A percentile compares a stretch with the other conserved stretches of the same genome.
Conservation (phyloP, 2,329 filamentous ascomycete species). For the Zymoseptoria crescenta region DNA sequence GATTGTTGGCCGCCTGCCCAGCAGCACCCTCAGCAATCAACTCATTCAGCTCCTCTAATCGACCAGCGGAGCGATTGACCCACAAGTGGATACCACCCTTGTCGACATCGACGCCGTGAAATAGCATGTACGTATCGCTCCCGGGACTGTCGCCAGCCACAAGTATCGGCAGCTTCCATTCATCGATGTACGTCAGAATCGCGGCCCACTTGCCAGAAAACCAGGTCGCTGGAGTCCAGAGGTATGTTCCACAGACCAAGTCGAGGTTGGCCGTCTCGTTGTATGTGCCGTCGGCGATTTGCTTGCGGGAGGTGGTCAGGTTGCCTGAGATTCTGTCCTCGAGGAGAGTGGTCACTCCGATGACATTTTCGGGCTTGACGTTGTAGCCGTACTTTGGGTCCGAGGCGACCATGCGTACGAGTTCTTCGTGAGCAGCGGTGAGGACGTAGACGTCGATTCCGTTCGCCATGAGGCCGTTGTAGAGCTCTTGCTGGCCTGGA, state of each 20-base stretch:
- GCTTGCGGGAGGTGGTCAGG: slow-evolving; percentile 34
- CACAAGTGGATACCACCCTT: slow-evolving; percentile 38
- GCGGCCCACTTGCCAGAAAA: slow-evolving; percentile 40
- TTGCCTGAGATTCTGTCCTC: slow-evolving; percentile 24
- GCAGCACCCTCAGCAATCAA: slow-evolving; percentile 33
- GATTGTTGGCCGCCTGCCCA: slow-evolving; percentile 30
- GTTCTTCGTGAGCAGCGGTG: slow-evolving; percentile 38
- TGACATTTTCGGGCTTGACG: slow-evolving; percentile 38
- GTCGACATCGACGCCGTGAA: slow-evolving; percentile 38
- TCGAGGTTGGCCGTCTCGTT: slow-evolving; percentile 33
- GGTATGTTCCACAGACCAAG: slow-evolving; percentile 34
- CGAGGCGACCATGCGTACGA: slow-evolving; percentile 41
- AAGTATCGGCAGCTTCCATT: slow-evolving; percentile 38
- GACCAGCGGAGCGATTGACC: slow-evolving; percentile 35
- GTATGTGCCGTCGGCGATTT: slow-evolving; percentile 35
- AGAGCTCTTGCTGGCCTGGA: slow-evolving; percentile 37
- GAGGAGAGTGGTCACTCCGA: slow-evolving; percentile 37
- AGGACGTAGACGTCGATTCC: slow-evolving; percentile 41
- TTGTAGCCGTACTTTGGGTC: slow-evolving; percentile 42
- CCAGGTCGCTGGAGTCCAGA: slow-evolving; percentile 41
- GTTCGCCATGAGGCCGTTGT: slow-evolving; percentile 37
- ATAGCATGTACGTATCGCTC: slow-evolving; percentile 40
- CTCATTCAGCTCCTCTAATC: slow-evolving; percentile 30
- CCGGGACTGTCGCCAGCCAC: slow-evolving; percentile 39
- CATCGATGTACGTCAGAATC: slow-evolving; percentile 30